A percentile compares a stretch with the other conserved stretches of the same genome.
phyloP scores from a whole-genome alignment of 306 rosid genomes.

The Benincasa hispida region DNA sequence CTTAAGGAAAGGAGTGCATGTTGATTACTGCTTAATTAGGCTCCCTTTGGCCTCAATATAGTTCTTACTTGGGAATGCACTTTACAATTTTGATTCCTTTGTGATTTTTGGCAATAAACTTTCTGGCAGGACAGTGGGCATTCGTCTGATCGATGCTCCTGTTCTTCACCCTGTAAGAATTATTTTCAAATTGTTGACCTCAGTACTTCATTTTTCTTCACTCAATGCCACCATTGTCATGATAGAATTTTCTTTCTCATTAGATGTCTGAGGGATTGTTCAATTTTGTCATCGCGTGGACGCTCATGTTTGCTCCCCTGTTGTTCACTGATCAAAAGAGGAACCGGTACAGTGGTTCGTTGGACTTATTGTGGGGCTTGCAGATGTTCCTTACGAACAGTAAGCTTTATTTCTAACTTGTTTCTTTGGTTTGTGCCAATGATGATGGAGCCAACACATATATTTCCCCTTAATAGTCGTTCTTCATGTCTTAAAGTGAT shows the following conservation, averaged over 20 bases:
- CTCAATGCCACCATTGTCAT: slow-evolving; percentile 5
- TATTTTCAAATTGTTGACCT: slow-evolving; percentile 5
- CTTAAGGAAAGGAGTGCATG: no score
- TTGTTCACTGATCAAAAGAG: slow-evolving; percentile 58
- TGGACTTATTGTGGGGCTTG: slow-evolving; percentile 63
- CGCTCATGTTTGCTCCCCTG: slow-evolving; percentile 84
- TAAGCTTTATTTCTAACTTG: slow-evolving; percentile 17
- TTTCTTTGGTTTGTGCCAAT: background rate
- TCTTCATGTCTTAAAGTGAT: background rate
- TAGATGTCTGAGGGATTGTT: slow-evolving; percentile 86
- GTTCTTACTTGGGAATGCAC: background rate
- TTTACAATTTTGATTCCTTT: background rate
- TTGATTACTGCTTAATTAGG: no score
- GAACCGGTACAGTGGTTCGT: slow-evolving; percentile 57
- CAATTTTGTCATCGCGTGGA: slow-evolving; percentile 93
- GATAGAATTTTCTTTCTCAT: slow-evolving; percentile 7
- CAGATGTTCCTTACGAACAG: slow-evolving; percentile 97
- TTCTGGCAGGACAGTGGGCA: slow-evolving; percentile 71
- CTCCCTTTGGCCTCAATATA: background rate
- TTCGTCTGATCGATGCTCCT: slow-evolving; percentile 60
- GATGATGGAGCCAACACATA: background rate
- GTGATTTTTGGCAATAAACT: slow-evolving; percentile 20
- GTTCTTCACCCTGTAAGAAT: slow-evolving; percentile 85
- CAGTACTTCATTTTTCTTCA: background rate
- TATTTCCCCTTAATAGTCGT: background rate